Conservation (phyloP, 495 filamentous ascomycete genomes). For the Pyrenopolyporus hunteri region DNA sequence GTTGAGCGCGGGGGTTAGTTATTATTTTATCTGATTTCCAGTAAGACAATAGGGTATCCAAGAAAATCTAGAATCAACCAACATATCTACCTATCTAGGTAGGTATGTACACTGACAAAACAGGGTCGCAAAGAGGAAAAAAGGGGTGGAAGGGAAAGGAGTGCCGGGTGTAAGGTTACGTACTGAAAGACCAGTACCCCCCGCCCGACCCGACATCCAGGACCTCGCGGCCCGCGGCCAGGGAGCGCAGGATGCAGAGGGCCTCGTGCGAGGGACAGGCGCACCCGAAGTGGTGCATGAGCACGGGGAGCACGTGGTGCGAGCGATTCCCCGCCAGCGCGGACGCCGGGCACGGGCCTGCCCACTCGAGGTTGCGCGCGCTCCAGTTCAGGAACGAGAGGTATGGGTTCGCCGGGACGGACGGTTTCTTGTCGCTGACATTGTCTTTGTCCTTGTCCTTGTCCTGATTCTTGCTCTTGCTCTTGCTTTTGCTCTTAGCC, state of each 20-base stretch:
- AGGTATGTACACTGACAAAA: too few species aligned
- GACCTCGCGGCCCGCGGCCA: conserved; percentile 49
- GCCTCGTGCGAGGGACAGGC: conserved; percentile 62
- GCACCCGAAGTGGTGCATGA: conserved; percentile 74
- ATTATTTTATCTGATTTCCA: too few species aligned
- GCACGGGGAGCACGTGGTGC: conserved; percentile 65
- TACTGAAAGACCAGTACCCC: conserved; percentile 69
- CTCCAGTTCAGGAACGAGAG: conserved; percentile 61
- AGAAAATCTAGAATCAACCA: too few species aligned
- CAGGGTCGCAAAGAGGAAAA: too few species aligned
- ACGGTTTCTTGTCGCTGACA: not conserved
- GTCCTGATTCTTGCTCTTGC: conserved; percentile 23
- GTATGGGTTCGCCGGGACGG: conserved; percentile 60
- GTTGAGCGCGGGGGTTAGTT: too few species aligned
- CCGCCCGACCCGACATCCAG: conserved; percentile 64
- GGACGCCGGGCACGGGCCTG: conserved; percentile 52
- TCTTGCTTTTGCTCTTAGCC: conserved; percentile 31
- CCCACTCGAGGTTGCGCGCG: conserved; percentile 55
- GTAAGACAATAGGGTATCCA: too few species aligned
- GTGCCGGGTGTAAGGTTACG: too few species aligned
- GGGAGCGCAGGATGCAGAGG: conserved; percentile 55
- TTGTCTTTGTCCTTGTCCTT: conserved; percentile 34
- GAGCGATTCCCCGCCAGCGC: conserved; percentile 40
- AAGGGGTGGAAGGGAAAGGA: too few species aligned
- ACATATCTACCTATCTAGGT: too few species aligned